Evolutionary conservation across 345 rosid genomes (phyloP), one percentile per base, ranked within the genome.

Genomic region (Heritiera littoralis): DNA sequence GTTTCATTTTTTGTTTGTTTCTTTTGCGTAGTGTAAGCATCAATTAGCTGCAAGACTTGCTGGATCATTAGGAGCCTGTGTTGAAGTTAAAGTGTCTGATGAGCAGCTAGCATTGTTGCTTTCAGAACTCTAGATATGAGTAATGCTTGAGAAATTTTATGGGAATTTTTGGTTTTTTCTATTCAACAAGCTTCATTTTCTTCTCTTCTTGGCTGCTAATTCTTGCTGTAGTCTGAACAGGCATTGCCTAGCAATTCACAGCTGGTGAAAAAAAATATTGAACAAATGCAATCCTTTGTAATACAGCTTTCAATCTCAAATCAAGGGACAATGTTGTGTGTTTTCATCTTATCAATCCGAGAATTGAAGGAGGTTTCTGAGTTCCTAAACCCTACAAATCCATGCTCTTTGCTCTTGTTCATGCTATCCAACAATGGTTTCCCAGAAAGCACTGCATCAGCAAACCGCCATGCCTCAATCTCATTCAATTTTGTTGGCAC

Each of bases 31-130:
- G 97, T 95, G 98, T 80, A 95, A 95, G 82, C 98, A 95, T 86
- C 98, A 93, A 78, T 63, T 95, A 78, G 96, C 98, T 69, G 96
- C 93, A 56, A 87, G 93, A 78, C 85, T 95, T 70, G 98, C 97
- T 76, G 87, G 81, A 35, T 88, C 92, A 40, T 55, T 93, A 74
- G 92, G 95, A 67, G 66, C 85, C 35, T 91, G 92, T 72, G 43
- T 72, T 66, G 86, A 91, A 71, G 86, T 87, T 41, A 81, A 83
- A 75, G 90, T 93, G 30, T 84, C 99, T 0, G 98, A 93, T 84
- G 89, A 90, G 73, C 84, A 93, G 85, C 89, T 95, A 49, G 93
- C 92, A 1, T 2, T 86, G 43, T 82, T 92, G 65, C 93, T 95
- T 23, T 84, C 93, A 14, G 88, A 86, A 73, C 90, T 89, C 79